These are phyloP conservation scores for Vitis hybrid DNA, from an alignment of 177 flowering plant species.

Conservation along the genomic window DNA sequence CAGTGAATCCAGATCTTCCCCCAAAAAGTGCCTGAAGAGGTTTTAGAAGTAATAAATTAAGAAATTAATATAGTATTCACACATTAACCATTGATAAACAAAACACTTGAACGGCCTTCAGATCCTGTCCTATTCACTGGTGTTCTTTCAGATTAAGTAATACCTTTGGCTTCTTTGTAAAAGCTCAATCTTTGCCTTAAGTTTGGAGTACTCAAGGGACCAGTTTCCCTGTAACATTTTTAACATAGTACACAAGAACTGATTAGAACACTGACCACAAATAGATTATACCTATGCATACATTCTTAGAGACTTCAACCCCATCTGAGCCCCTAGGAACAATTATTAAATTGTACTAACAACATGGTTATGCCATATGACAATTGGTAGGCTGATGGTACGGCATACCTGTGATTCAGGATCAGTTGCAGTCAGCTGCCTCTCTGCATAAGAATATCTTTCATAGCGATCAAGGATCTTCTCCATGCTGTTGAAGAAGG, in stretches of 20 bases:
- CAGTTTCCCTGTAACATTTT: conserved; percentile 45
- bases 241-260: background rate
- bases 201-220: conserved; percentile 53
- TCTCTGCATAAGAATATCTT: conserved; percentile 60
- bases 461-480: conserved; percentile 76
- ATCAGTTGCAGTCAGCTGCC: conserved; percentile 38
- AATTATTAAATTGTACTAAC: background rate
- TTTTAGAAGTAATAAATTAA: too few species aligned
- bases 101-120: background rate
- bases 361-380: background rate
- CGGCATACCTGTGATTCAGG: conserved; percentile 32
- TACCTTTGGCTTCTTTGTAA: conserved; percentile 64
- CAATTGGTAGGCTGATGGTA: background rate
- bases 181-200: conserved; percentile 62
- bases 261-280: too few species aligned
- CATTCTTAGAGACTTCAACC: too few species aligned
- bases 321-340: too few species aligned
- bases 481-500: conserved; percentile 55
- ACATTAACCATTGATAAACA: too few species aligned
- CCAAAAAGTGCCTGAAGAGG: conserved; percentile 56
- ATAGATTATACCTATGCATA: too few species aligned
- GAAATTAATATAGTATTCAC: too few species aligned
- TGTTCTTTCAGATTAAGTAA: background rate
- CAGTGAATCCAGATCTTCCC: conserved; percentile 59
- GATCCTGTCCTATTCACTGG: background rate